phyloP scores from a whole-genome alignment of 1,284 basidiomycete genomes.

The Fistulina hepatica region DNA sequence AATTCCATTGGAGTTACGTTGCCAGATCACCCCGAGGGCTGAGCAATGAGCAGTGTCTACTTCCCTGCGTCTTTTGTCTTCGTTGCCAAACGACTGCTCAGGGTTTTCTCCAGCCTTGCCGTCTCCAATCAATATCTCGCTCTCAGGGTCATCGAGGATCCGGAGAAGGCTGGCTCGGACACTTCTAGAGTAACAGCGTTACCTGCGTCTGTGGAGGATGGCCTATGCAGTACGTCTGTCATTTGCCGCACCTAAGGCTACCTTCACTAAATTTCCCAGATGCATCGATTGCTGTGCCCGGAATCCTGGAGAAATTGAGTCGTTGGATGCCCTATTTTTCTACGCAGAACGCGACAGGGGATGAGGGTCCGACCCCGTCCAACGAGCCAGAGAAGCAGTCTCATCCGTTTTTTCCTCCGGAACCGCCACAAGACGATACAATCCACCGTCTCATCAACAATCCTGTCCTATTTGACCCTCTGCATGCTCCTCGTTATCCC shows the following conservation, averaged over 20 bases:
- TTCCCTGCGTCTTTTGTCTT: conserved; percentile 28
- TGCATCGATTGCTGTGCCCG: conserved; percentile 21
- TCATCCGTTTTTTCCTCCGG: conserved; percentile 8
- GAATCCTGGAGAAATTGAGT: neutral
- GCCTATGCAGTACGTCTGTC: conserved; percentile 4
- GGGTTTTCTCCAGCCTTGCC: conserved; percentile 53
- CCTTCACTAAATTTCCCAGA: conserved; percentile 14
- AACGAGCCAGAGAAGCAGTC: conserved; percentile 9
- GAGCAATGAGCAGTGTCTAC: neutral
- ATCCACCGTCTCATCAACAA: conserved; percentile 69
- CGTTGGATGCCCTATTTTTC: conserved; percentile 3
- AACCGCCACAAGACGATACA: conserved; percentile 27
- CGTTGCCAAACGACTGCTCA: conserved; percentile 52
- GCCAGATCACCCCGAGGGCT: neutral
- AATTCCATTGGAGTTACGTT: too few species aligned
- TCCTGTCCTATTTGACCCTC: conserved; percentile 62
- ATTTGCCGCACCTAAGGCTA: conserved; percentile 10
- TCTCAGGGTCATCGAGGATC: conserved; percentile 18
- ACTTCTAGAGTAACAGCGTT: conserved; percentile 8
- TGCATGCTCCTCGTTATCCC: conserved; percentile 75
- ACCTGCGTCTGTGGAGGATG: conserved; percentile 5
- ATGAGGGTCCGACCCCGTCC: conserved; percentile 9
- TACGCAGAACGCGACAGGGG: conserved; percentile 10
- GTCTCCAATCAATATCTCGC: conserved; percentile 53
- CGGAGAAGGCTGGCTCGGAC: conserved; percentile 6